Evolutionary conservation across 2,329 filamentous ascomycete genomes (phyloP).

Genomic region (Decorospora gaudefroyi): DNA sequence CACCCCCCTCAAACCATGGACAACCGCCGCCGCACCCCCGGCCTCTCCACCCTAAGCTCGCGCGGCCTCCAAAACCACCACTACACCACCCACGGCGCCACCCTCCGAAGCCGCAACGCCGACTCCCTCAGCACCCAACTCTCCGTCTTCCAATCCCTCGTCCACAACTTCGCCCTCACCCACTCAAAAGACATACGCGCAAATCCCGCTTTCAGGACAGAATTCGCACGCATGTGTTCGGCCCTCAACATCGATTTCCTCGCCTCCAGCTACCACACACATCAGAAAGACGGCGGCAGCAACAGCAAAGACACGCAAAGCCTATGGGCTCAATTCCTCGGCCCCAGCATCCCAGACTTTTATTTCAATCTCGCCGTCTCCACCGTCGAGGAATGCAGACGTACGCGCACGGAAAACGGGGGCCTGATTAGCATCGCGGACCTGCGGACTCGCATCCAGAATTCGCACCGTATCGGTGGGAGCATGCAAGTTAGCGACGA

Average conservation of each 20-base stretch:
- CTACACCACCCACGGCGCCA: conserved; percentile 86
- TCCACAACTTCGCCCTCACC: conserved; percentile 93
- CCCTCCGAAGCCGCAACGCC: conserved; percentile 81
- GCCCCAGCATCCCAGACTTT: conserved; percentile 92
- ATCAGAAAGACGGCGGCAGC: no score
- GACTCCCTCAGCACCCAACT: conserved; percentile 89
- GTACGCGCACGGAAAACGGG: conserved; percentile 86
- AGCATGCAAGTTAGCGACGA: conserved; percentile 84
- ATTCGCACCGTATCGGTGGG: conserved; percentile 67
- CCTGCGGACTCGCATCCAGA: conserved; percentile 74
- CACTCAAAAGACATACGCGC: conserved; percentile 96
- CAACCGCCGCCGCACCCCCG: conserved; percentile 74
- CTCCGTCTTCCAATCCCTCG: conserved; percentile 89
- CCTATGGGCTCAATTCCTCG: conserved; percentile 91
- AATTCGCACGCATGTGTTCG: conserved; percentile 98
- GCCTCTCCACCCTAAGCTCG: conserved; percentile 72
- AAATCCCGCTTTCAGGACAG: conserved; percentile 90
- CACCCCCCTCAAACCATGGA: conserved; percentile 43
- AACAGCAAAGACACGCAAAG: conserved; percentile 61
- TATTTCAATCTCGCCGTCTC: conserved; percentile 98
- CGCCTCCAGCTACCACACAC: conserved; percentile 58
- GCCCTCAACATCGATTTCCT: conserved; percentile 96
- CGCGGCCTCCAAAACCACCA: conserved; percentile 74
- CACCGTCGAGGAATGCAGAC: conserved; percentile 88
- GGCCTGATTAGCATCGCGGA: conserved; percentile 85